Percentiles rank a stretch among this genome's conserved stretches.
phyloP scores from a whole-genome alignment of 345 rosid species.

The Microcos paniculata region DNA sequence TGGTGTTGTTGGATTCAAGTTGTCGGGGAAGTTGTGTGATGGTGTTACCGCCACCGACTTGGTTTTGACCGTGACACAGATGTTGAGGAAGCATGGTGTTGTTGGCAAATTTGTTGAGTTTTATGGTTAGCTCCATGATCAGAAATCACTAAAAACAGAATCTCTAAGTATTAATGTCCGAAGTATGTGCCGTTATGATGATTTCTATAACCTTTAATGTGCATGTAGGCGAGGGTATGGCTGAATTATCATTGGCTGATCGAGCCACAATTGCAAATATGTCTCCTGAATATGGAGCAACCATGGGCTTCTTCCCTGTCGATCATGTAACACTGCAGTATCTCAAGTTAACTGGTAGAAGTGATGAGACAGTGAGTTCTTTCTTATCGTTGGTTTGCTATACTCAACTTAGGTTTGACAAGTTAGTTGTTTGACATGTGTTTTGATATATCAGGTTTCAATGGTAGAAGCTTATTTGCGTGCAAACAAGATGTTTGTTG shows the following conservation, averaged over 20 bases:
- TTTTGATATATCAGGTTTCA: conserved; percentile 44
- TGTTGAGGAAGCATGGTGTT: conserved; percentile 88
- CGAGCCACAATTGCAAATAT: conserved; percentile 91
- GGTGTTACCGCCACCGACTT: conserved; percentile 96
- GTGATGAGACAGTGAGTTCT: conserved; percentile 73
- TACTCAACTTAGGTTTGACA: conserved; percentile 6
- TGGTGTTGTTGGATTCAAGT: conserved; percentile 83
- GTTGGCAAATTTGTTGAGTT: conserved; percentile 93
- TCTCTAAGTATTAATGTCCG: background rate
- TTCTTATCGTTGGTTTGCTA: background rate
- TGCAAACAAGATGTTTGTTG: conserved; percentile 87
- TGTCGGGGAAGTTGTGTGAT: conserved; percentile 56
- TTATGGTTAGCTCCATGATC: conserved; percentile 47
- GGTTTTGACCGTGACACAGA: conserved; percentile 85
- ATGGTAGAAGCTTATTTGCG: conserved; percentile 84
- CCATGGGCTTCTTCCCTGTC: conserved; percentile 96
- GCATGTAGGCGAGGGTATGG: conserved; percentile 78
- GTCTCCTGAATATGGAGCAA: conserved; percentile 98
- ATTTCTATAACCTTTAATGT: background rate
- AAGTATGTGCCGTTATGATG: background rate
- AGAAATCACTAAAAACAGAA: background rate
- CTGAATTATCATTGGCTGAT: conserved; percentile 78
- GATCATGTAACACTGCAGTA: conserved; percentile 87
- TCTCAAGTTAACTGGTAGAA: conserved; percentile 85
- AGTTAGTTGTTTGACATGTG: background rate